Conservation (phyloP, 1,284 basidiomycete genomes). For the Microbotryomycetes sp. region DNA sequence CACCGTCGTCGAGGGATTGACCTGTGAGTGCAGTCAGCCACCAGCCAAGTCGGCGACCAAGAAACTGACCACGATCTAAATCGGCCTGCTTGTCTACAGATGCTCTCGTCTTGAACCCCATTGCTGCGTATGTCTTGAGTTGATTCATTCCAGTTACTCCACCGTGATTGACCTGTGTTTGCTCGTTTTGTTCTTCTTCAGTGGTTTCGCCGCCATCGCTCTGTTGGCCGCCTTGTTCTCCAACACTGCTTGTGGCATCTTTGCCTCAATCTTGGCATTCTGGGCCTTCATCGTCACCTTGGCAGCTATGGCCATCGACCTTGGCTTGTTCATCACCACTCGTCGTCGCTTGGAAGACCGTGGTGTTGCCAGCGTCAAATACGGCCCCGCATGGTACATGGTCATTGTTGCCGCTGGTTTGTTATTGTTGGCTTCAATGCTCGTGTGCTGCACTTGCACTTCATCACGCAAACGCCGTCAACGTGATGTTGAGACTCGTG, state of each 20-base stretch:
- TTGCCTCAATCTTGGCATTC: slow-evolving; percentile 16
- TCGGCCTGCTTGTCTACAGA: background rate
- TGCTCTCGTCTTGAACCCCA: slow-evolving; percentile 28
- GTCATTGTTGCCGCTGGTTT: slow-evolving; percentile 24
- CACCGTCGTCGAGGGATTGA: slow-evolving; percentile 6
- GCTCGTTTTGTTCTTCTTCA: background rate
- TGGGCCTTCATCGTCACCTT: slow-evolving; percentile 25
- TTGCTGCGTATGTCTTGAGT: slow-evolving; percentile 18
- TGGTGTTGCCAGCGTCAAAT: slow-evolving; percentile 2
- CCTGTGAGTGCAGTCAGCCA: background rate
- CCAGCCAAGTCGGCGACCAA: background rate
- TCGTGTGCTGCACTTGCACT: slow-evolving; percentile 19
- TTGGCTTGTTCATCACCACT: slow-evolving; percentile 25
- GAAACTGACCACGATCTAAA: background rate
- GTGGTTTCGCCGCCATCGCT: slow-evolving; percentile 21
- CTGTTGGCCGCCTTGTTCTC: slow-evolving; percentile 22
- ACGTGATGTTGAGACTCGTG: slow-evolving; percentile 2
- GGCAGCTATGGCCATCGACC: slow-evolving; percentile 23
- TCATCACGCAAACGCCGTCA: background rate
- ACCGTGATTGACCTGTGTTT: too few relatives aligned
- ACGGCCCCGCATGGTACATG: slow-evolving; percentile 8
- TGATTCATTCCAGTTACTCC: too few relatives aligned
- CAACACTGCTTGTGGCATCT: slow-evolving; percentile 26
- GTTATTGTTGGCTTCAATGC: slow-evolving; percentile 16
- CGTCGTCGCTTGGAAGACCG: slow-evolving; percentile 16